A percentile compares a stretch with the other conserved stretches of the same genome.
Evolutionary conservation across 371 early-diverging fungal species (phyloP).

Genomic region (Mucor saturninus): DNA sequence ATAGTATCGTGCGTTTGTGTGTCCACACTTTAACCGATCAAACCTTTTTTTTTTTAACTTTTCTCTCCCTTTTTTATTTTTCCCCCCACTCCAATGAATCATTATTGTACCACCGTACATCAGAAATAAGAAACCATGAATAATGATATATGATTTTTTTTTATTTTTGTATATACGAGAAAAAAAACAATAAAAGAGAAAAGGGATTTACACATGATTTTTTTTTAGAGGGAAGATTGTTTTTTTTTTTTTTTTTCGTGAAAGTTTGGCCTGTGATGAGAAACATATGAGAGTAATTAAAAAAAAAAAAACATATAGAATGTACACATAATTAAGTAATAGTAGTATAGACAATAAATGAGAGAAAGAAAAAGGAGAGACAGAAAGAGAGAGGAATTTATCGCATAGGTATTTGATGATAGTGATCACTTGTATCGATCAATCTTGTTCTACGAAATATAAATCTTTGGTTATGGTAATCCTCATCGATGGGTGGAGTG

Average conservation of each 20-base stretch:
- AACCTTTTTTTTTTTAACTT: slow-evolving; percentile 3
- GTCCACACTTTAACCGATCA: slow-evolving; percentile 3
- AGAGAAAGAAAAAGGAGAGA: background rate
- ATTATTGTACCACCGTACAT: slow-evolving; percentile 2
- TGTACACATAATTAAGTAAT: background rate
- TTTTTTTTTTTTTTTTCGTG: background rate
- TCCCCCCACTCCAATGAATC: slow-evolving; percentile 10
- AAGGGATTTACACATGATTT: too few relatives aligned
- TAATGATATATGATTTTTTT: background rate
- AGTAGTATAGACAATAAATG: too few relatives aligned
- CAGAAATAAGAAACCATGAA: background rate
- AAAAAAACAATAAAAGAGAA: background rate
- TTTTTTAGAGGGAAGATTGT: background rate
- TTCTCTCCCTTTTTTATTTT: too few relatives aligned
- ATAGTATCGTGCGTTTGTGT: slow-evolving; percentile 6
- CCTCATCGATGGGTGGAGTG: slow-evolving; percentile 8
- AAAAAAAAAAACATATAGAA: background rate
- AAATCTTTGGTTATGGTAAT: slow-evolving; percentile 1
- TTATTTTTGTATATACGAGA: background rate
- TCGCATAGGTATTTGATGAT: slow-evolving; percentile 17
- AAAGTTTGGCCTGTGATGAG: too few relatives aligned
- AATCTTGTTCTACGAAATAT: slow-evolving; percentile 15
- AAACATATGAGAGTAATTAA: background rate
- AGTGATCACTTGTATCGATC: slow-evolving; percentile 6
- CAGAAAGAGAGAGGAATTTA: background rate